Evolutionary conservation across 1,284 basidiomycete genomes (phyloP).

Genomic region (Mycena sp.): DNA sequence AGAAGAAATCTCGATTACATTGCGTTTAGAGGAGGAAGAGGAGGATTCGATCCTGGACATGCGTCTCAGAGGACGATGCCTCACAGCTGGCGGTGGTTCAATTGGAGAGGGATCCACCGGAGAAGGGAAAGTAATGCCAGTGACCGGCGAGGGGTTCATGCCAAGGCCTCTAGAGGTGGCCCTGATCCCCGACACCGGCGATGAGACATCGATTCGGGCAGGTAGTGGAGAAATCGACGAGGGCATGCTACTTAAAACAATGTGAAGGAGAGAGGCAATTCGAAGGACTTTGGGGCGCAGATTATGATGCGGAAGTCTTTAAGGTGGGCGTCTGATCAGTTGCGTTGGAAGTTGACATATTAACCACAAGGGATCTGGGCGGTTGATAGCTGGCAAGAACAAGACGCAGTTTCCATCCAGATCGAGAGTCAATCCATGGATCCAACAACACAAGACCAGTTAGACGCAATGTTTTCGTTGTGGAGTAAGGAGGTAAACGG

Average conservation of each 20-base stretch:
- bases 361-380: slow-evolving; percentile 8
- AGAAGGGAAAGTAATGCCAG: slow-evolving; percentile 24
- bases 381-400: slow-evolving; percentile 14
- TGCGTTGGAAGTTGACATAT: slow-evolving; percentile 5
- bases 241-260: slow-evolving; percentile 12
- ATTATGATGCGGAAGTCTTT: slow-evolving; percentile 1
- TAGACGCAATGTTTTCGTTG: background rate
- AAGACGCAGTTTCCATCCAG: slow-evolving; percentile 3
- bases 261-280: slow-evolving; percentile 3
- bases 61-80: slow-evolving; percentile 16
- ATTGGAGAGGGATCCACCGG: slow-evolving; percentile 13
- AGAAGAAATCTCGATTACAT: slow-evolving; percentile 18
- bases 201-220: slow-evolving; percentile 12
- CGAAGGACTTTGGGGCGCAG: slow-evolving; percentile 14
- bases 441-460: background rate
- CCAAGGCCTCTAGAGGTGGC: slow-evolving; percentile 11
- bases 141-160: slow-evolving; percentile 27
- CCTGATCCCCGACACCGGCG: slow-evolving; percentile 6
- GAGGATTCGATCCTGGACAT: slow-evolving; percentile 17
- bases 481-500: slow-evolving; percentile 3
- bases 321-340: slow-evolving; percentile 20
- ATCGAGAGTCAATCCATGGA: too few species aligned
- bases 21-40: slow-evolving; percentile 8
- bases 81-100: background rate
- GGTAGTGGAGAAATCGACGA: slow-evolving; percentile 4